Conservation (phyloP, 2,329 filamentous ascomycete genomes). For the Xenoacremonium recifei region DNA sequence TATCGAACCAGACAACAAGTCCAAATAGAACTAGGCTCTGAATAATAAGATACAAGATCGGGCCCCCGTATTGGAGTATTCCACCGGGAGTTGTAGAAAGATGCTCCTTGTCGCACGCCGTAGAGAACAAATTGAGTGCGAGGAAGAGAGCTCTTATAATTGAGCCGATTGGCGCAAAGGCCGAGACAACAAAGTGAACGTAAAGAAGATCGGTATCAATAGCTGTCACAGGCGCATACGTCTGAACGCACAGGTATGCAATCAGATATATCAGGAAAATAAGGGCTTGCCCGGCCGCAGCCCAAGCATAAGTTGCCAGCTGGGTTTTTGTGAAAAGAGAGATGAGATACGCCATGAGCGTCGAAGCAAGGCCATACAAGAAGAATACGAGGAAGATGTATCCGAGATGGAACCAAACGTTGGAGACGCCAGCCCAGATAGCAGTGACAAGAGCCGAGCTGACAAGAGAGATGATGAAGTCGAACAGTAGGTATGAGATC, state of each 20-base stretch:
- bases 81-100: constrained; percentile 67
- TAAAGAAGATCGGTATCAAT: constrained; percentile 67
- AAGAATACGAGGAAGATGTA: constrained; percentile 81
- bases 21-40: constrained; percentile 71
- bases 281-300: constrained; percentile 72
- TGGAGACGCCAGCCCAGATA: constrained; percentile 64
- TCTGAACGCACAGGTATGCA: constrained; percentile 69
- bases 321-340: constrained; percentile 79
- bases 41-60: constrained; percentile 77
- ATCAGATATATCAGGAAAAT: constrained; percentile 72
- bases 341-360: constrained; percentile 74
- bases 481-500: constrained; percentile 79
- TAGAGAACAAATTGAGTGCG: constrained; percentile 78
- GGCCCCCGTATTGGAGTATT: constrained; percentile 75
- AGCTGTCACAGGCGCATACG: constrained; percentile 67
- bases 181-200: constrained; percentile 72
- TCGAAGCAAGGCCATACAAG: constrained; percentile 77
- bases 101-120: constrained; percentile 66
- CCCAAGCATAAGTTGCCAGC: constrained; percentile 80
- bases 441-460: constrained; percentile 65
- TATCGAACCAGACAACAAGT: constrained; percentile 77
- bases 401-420: constrained; percentile 73
- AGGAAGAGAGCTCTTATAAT: constrained; percentile 73
- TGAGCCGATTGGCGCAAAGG: constrained; percentile 75
- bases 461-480: constrained; percentile 69